Evolutionary conservation across 2,329 filamentous ascomycete genomes (phyloP).

Genomic region (Nectriaceae sp.): DNA sequence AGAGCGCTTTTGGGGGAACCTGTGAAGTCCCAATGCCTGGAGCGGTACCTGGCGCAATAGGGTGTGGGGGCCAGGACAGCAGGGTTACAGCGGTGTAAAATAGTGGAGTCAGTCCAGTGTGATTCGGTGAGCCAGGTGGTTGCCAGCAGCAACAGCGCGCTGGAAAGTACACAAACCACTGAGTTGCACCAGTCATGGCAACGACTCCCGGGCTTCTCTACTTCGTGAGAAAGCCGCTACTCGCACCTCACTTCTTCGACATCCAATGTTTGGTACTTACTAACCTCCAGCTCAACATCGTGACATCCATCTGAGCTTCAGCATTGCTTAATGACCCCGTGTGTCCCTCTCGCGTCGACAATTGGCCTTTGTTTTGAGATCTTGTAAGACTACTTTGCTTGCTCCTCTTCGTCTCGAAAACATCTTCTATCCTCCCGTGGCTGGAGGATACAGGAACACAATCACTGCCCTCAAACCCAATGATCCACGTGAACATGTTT

Average conservation of each 20-base stretch:
- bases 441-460: neutral
- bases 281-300: too few relatives aligned
- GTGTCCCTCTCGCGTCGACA: conserved; percentile 11
- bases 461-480: neutral
- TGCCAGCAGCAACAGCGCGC: conserved; percentile 34
- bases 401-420: too few relatives aligned
- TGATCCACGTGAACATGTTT: neutral
- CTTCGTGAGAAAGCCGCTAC: neutral
- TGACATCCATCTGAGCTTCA: too few relatives aligned
- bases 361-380: conserved; percentile 18
- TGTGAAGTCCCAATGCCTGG: conserved; percentile 3
- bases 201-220: conserved; percentile 1
- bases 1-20: neutral
- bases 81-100: conserved; percentile 3
- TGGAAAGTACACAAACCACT: conserved; percentile 39
- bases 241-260: neutral
- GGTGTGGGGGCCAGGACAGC: too few relatives aligned
- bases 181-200: conserved; percentile 14
- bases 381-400: too few relatives aligned
- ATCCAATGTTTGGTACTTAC: conserved; percentile 22
- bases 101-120: too few relatives aligned
- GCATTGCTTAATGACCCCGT: conserved; percentile 31
- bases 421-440: neutral
- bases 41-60: too few relatives aligned
- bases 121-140: conserved; percentile 15